Evolutionary conservation across 2,329 filamentous ascomycete genomes (phyloP).

Genomic region (Nigrospora sphaerica): DNA sequence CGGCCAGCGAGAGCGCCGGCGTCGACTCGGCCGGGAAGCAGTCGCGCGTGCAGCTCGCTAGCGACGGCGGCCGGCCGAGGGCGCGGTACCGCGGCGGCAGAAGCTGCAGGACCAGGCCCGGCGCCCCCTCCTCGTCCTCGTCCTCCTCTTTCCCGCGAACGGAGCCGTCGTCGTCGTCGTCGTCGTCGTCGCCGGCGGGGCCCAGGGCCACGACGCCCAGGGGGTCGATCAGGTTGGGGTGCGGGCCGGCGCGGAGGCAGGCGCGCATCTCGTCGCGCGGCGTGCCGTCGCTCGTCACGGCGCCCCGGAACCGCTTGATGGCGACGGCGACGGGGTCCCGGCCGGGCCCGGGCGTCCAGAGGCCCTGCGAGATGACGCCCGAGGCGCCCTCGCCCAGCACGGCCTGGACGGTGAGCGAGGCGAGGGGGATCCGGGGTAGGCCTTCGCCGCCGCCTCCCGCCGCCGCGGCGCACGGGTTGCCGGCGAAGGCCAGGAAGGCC

Average conservation of each 20-base stretch:
- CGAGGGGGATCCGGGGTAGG: slow-evolving; percentile 25
- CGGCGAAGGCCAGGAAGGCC: slow-evolving; percentile 38
- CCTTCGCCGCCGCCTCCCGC: slow-evolving; percentile 14
- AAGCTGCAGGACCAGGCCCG: slow-evolving; percentile 39
- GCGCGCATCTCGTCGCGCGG: slow-evolving; percentile 42
- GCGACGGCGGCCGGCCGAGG: slow-evolving; percentile 34
- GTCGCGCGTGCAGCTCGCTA: slow-evolving; percentile 39
- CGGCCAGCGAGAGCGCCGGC: slow-evolving; percentile 21
- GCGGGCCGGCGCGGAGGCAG: slow-evolving; percentile 35
- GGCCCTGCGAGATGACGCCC: slow-evolving; percentile 35
- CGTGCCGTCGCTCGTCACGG: slow-evolving; percentile 37
- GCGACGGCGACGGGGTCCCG: slow-evolving; percentile 29
- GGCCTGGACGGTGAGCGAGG: slow-evolving; percentile 29
- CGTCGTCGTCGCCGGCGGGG: slow-evolving; percentile 22
- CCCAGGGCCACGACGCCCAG: slow-evolving; percentile 31
- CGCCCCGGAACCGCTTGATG: slow-evolving; percentile 41
- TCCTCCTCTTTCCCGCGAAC: too few species aligned
- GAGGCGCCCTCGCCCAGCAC: slow-evolving; percentile 37
- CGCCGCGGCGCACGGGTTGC: slow-evolving; percentile 33
- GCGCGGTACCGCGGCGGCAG: slow-evolving; percentile 33
- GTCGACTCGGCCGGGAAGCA: slow-evolving; percentile 23
- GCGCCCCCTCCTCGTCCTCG: too few species aligned
- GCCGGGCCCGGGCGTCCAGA: slow-evolving; percentile 19
- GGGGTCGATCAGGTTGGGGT: slow-evolving; percentile 36
- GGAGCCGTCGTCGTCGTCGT: neutral